Evolutionary conservation across 139 green algal species (phyloP).

Genomic region (Deuterostichococcus epilithicus): DNA sequence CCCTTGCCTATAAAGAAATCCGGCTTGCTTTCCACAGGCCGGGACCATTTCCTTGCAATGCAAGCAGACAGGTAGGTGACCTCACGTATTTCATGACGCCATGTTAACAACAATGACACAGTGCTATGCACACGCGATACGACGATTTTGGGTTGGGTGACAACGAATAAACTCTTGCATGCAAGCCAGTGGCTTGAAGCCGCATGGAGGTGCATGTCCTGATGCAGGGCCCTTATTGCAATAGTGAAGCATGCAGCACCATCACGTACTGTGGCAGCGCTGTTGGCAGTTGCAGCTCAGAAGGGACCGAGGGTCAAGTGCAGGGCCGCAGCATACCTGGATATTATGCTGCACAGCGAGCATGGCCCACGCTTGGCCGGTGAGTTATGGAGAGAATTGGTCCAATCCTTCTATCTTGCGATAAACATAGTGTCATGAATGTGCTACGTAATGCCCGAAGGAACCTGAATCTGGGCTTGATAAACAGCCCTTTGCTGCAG

Average conservation of each 20-base stretch:
- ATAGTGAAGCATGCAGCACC: neutral
- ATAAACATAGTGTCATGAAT: no score
- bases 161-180: neutral
- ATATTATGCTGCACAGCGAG: neutral
- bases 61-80: neutral
- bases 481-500: neutral
- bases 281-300: neutral
- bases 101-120: no score
- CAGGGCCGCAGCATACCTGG: neutral
- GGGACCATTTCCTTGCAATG: neutral
- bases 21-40: neutral
- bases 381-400: neutral
- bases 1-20: neutral
- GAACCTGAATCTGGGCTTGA: no score
- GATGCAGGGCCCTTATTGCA: neutral
- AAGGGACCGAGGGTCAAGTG: neutral
- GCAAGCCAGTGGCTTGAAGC: no score
- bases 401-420: no score
- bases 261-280: neutral
- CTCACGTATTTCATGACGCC: neutral
- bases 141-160: no score
- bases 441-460: no score
- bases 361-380: neutral
- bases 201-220: no score
- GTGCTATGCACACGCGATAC: no score